Evolutionary conservation across 768 basidiomycete species (phyloP).

Genomic region (Pleurotus citrinopileatus): DNA sequence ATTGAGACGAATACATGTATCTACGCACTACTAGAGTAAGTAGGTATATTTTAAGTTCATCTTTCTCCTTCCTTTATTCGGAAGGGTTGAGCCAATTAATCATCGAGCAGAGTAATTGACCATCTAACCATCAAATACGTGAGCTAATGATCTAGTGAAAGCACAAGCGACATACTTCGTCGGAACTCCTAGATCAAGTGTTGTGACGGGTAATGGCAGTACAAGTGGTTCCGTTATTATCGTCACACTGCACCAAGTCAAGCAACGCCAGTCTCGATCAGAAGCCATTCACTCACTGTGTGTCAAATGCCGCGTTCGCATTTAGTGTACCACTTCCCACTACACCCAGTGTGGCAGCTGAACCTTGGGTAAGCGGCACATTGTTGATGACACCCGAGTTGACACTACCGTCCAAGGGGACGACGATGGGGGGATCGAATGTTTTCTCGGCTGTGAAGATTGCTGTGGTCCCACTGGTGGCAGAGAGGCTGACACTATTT

Average conservation of each 20-base stretch:
- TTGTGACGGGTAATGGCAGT: not conserved
- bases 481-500: not conserved
- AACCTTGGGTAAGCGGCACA: not conserved
- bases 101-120: too few relatives aligned
- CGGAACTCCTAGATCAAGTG: not conserved
- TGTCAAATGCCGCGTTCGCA: not conserved
- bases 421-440: not conserved
- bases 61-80: too few relatives aligned
- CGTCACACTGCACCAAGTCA: not conserved
- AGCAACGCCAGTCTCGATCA: too few relatives aligned
- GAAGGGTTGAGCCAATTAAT: too few relatives aligned
- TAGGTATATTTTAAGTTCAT: too few relatives aligned
- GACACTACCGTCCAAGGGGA: not conserved
- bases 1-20: too few relatives aligned
- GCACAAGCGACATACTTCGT: not conserved
- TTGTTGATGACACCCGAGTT: not conserved
- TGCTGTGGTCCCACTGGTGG: not conserved
- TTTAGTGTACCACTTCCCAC: not conserved
- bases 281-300: not conserved
- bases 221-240: not conserved
- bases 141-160: too few relatives aligned
- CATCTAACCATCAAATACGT: too few relatives aligned
- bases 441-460: not conserved
- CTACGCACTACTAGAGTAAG: too few relatives aligned
- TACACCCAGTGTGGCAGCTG: not conserved